Evolutionary conservation across 805 yeast species (phyloP).

Genomic region (Naumovozyma castellii): DNA sequence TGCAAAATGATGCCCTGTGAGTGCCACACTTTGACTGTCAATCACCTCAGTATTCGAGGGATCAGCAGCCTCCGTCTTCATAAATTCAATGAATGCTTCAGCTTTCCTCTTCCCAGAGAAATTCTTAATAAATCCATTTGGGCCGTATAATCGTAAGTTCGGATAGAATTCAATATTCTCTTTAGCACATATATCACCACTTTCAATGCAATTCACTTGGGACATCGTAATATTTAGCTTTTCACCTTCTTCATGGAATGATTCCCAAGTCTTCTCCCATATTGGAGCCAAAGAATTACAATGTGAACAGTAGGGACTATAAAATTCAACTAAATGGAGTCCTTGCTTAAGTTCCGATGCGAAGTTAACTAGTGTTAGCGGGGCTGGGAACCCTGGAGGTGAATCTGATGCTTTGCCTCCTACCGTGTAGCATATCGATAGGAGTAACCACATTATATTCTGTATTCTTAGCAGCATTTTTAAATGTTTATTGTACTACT

Average conservation of each 20-base stretch:
- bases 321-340: slow-evolving; percentile 75
- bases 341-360: slow-evolving; percentile 41
- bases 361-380: slow-evolving; percentile 43
- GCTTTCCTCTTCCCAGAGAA: slow-evolving; percentile 44
- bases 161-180: slow-evolving; percentile 66
- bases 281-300: slow-evolving; percentile 71
- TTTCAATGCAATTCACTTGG: slow-evolving; percentile 77
- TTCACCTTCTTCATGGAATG: slow-evolving; percentile 38
- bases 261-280: slow-evolving; percentile 62
- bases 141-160: slow-evolving; percentile 56
- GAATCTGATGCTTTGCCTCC: background rate
- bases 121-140: slow-evolving; percentile 37
- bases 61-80: slow-evolving; percentile 45
- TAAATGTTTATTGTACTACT: no score
- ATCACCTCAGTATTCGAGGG: slow-evolving; percentile 31
- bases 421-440: background rate
- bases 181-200: slow-evolving; percentile 74
- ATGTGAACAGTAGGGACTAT: slow-evolving; percentile 81
- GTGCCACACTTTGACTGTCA: slow-evolving; percentile 33
- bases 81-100: slow-evolving; percentile 43
- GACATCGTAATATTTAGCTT: slow-evolving; percentile 42
- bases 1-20: slow-evolving; percentile 37
- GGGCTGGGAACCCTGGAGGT: slow-evolving; percentile 35
- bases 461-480: no score
- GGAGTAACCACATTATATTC: background rate